A percentile compares a stretch with the other conserved stretches of the same genome.
These are phyloP conservation scores for Barnettozyma sucrosica DNA, from an alignment of 805 yeast species.

Conservation along the genomic window DNA sequence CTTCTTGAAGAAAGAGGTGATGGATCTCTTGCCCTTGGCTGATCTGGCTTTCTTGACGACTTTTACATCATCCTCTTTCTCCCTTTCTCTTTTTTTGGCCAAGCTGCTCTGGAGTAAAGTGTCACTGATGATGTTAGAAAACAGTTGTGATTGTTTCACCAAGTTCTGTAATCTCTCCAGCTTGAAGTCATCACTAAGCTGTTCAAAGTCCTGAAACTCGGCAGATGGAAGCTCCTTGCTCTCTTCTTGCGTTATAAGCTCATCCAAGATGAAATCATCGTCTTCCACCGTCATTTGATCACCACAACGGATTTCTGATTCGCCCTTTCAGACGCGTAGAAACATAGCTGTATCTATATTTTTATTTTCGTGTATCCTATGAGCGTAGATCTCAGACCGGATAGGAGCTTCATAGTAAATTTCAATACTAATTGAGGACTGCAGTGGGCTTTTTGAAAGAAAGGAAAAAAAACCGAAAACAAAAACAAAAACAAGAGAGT, in stretches of 20 bases:
- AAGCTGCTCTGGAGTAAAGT: slow-evolving; percentile 54
- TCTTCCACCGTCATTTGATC: slow-evolving; percentile 12
- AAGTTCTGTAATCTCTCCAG: slow-evolving; percentile 62
- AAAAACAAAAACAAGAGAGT: slow-evolving; percentile 1
- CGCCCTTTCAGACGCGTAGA: background rate
- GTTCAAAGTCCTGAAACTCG: slow-evolving; percentile 28
- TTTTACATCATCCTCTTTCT: slow-evolving; percentile 19
- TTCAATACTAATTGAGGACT: slow-evolving; percentile 15
- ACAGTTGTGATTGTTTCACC: slow-evolving; percentile 83
- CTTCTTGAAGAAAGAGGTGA: slow-evolving; percentile 22
- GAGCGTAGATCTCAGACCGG: slow-evolving; percentile 4
- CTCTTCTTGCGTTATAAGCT: slow-evolving; percentile 13
- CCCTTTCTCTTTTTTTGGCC: slow-evolving; percentile 26
- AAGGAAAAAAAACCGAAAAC: background rate
- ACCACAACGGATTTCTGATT: too few relatives aligned
- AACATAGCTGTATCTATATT: too few relatives aligned
- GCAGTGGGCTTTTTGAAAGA: background rate
- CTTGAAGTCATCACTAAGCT: slow-evolving; percentile 48
- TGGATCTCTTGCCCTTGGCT: slow-evolving; percentile 17
- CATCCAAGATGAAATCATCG: slow-evolving; percentile 19
- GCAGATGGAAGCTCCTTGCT: slow-evolving; percentile 4
- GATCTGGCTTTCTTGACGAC: slow-evolving; percentile 19
- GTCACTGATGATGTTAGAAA: slow-evolving; percentile 80
- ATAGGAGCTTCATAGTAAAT: slow-evolving; percentile 7
- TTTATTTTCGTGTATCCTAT: background rate